Evolutionary conservation across 257 asterid genomes (phyloP).

Genomic region (Gardenia jasminoides): DNA sequence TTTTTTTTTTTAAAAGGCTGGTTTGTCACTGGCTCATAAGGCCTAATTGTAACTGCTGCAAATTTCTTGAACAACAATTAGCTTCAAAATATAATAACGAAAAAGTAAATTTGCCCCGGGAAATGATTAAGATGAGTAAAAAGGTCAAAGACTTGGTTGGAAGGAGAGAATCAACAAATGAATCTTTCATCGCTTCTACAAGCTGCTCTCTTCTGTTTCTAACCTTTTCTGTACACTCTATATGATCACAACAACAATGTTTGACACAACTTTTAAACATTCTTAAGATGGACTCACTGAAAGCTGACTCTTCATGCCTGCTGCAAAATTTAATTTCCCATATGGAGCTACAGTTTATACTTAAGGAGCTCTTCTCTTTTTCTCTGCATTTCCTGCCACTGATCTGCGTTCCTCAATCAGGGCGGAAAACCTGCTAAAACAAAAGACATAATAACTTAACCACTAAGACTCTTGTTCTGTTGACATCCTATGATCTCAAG

Average conservation of each 20-base stretch:
- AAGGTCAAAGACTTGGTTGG: background rate
- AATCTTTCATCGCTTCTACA: background rate
- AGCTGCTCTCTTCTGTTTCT: background rate
- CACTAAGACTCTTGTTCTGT: background rate
- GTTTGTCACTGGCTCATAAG: background rate
- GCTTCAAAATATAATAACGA: background rate
- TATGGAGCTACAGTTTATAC: conserved; percentile 27
- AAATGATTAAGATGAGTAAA: too few relatives aligned
- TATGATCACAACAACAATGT: conserved; percentile 6
- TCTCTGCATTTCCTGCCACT: conserved; percentile 46
- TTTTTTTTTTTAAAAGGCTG: too few relatives aligned
- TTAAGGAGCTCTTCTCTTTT: conserved; percentile 42
- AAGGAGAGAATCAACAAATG: background rate
- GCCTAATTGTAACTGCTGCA: background rate
- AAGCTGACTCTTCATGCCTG: conserved; percentile 28
- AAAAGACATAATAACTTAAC: background rate
- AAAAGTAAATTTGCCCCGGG: background rate
- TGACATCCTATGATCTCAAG: background rate
- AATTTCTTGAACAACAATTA: background rate
- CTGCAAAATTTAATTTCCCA: conserved; percentile 26
- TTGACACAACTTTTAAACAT: background rate
- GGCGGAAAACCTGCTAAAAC: conserved; percentile 50
- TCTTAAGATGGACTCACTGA: background rate
- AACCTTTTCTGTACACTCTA: background rate
- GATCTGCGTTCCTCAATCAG: conserved; percentile 51